These are phyloP conservation scores for Dichomitus squalens DNA, from an alignment of 1,284 basidiomycete species.

Conservation along the genomic window DNA sequence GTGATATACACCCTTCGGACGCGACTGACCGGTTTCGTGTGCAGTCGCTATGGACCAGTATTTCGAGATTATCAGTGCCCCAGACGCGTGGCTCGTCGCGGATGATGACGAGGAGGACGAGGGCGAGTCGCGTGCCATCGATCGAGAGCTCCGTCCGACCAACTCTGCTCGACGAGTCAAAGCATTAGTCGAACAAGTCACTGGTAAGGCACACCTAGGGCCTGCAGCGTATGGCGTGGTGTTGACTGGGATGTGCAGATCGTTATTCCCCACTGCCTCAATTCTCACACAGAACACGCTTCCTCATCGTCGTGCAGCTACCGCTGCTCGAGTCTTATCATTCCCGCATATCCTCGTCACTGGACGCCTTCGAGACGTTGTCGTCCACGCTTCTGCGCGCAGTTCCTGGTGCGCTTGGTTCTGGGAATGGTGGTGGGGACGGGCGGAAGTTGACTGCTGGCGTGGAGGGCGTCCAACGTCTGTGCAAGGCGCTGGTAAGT, in stretches of 20 bases:
- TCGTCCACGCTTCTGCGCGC: constrained; percentile 87
- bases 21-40: neutral
- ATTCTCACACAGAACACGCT: constrained; percentile 77
- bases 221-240: neutral
- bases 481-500: constrained; percentile 84
- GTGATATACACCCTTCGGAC: neutral
- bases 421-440: constrained; percentile 51
- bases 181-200: constrained; percentile 86
- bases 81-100: constrained; percentile 88
- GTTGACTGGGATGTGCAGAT: constrained; percentile 47
- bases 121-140: constrained; percentile 37
- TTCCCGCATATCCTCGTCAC: constrained; percentile 75
- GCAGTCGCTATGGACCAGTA: constrained; percentile 81
- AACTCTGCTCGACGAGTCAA: constrained; percentile 81
- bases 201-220: constrained; percentile 51
- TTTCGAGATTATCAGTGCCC: constrained; percentile 76
- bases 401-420: constrained; percentile 84
- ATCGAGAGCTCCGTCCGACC: constrained; percentile 63
- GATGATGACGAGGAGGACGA: constrained; percentile 62
- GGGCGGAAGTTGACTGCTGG: constrained; percentile 71
- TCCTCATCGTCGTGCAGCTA: constrained; percentile 84
- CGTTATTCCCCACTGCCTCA: constrained; percentile 88
- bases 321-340: constrained; percentile 83
- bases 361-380: constrained; percentile 93
- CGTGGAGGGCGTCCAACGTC: constrained; percentile 75